phyloP scores from a whole-genome alignment of 805 yeast species.

The Saturnispora sekii region DNA sequence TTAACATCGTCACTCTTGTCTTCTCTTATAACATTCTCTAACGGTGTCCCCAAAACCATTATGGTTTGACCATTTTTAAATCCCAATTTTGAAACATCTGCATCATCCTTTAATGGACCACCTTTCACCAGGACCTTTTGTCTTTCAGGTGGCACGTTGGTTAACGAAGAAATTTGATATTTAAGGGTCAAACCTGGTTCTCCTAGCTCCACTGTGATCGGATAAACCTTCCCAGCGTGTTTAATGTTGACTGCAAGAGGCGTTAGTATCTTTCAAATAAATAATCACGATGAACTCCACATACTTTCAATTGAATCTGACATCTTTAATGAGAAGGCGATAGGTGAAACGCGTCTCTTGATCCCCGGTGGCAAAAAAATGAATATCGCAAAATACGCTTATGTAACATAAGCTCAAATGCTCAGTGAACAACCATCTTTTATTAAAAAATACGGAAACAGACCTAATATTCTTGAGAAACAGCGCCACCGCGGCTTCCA shows the following conservation, averaged over 20 bases:
- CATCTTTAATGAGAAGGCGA: neutral
- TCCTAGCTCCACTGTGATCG: constrained; percentile 41
- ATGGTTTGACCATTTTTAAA: constrained; percentile 58
- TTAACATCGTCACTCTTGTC: constrained; percentile 41
- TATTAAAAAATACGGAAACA: too few species aligned
- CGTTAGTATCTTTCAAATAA: neutral
- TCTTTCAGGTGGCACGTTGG: constrained; percentile 78
- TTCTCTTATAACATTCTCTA: constrained; percentile 36
- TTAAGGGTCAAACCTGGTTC: constrained; percentile 59
- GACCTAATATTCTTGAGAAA: too few species aligned
- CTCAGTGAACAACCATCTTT: neutral
- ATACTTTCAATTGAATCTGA: constrained; percentile 3
- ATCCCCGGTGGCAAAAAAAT: neutral
- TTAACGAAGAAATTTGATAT: constrained; percentile 55
- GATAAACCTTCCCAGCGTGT: constrained; percentile 61
- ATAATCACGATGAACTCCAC: neutral
- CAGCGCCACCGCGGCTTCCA: neutral
- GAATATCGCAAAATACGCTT: neutral
- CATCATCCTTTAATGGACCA: constrained; percentile 73
- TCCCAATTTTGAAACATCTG: constrained; percentile 37
- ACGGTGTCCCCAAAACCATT: constrained; percentile 92
- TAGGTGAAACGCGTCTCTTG: neutral
- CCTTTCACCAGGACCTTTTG: constrained; percentile 88
- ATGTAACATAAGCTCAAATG: constrained; percentile 1
- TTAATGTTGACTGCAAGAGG: constrained; percentile 31